These are phyloP conservation scores for Fusarium napiforme DNA, from an alignment of 2,329 filamentous ascomycete genomes.

Conservation along the genomic window DNA sequence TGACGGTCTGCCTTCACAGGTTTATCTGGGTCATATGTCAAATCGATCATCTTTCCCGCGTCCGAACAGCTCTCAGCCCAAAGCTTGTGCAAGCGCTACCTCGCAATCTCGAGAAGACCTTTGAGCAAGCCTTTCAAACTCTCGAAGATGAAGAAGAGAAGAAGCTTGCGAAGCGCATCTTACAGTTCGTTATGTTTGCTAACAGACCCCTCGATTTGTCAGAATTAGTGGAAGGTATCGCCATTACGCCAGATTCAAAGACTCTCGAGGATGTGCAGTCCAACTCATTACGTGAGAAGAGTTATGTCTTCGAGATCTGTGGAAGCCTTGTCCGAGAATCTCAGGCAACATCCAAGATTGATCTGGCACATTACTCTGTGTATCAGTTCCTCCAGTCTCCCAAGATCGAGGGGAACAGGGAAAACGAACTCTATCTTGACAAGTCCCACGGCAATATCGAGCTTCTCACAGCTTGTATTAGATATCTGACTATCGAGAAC, in stretches of 20 bases:
- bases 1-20: rapidly evolving
- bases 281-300: not conserved
- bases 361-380: not conserved
- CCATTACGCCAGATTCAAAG: not conserved
- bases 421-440: not conserved
- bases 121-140: not conserved
- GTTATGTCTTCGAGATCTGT: rapidly evolving
- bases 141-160: not conserved
- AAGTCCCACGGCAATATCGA: rapidly evolving
- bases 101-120: not conserved
- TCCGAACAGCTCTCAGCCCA: not conserved
- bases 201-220: not conserved
- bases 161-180: not conserved
- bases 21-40: not conserved
- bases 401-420: not conserved
- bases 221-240: not conserved
- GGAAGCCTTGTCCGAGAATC: not conserved
- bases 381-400: not conserved
- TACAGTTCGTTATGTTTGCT: not conserved
- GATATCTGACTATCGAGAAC: rapidly evolving
- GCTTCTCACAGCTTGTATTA: rapidly evolving
- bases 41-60: not conserved
- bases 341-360: not conserved
- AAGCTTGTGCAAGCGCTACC: not conserved
- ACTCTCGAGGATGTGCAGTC: not conserved